Evolutionary conservation across 2,329 filamentous ascomycete genomes (phyloP).

Genomic region (Penicillium sp.): DNA sequence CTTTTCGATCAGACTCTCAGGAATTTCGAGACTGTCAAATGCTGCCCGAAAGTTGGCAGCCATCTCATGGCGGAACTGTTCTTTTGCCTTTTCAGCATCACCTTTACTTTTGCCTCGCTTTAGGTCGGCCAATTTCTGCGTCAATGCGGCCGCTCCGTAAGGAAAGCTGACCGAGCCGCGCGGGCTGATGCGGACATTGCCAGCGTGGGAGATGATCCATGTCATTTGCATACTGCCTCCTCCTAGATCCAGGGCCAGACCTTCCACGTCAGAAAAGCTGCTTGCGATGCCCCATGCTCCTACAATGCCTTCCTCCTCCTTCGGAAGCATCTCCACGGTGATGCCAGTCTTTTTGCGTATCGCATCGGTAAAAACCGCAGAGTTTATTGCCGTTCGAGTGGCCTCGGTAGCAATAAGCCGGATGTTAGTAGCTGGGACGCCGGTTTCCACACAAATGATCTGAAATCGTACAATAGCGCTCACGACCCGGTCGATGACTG

Average conservation of each 20-base stretch:
- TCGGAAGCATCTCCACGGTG: slow-evolving; percentile 70
- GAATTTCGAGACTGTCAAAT: slow-evolving; percentile 58
- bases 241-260: slow-evolving; percentile 80
- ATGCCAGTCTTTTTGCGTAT: slow-evolving; percentile 66
- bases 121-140: slow-evolving; percentile 54
- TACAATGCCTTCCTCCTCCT: slow-evolving; percentile 75
- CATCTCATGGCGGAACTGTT: slow-evolving; percentile 43
- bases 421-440: slow-evolving; percentile 63
- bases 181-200: slow-evolving; percentile 53
- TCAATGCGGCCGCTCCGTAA: slow-evolving; percentile 67
- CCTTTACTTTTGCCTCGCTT: slow-evolving; percentile 38
- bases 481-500: slow-evolving; percentile 65
- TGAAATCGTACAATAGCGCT: slow-evolving; percentile 69
- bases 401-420: slow-evolving; percentile 85
- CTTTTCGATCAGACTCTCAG: slow-evolving; percentile 51
- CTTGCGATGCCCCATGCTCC: slow-evolving; percentile 82
- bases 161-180: slow-evolving; percentile 63
- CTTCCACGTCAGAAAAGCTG: slow-evolving; percentile 66
- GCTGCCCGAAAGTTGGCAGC: slow-evolving; percentile 58
- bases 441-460: slow-evolving; percentile 65
- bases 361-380: slow-evolving; percentile 63
- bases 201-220: slow-evolving; percentile 59
- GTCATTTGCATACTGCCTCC: slow-evolving; percentile 68
- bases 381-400: slow-evolving; percentile 75
- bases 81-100: slow-evolving; percentile 44